A percentile compares a stretch with the other conserved stretches of the same genome.
Evolutionary conservation across 1,284 basidiomycete genomes (phyloP).

Genomic region (Boletus semigastroideus): DNA sequence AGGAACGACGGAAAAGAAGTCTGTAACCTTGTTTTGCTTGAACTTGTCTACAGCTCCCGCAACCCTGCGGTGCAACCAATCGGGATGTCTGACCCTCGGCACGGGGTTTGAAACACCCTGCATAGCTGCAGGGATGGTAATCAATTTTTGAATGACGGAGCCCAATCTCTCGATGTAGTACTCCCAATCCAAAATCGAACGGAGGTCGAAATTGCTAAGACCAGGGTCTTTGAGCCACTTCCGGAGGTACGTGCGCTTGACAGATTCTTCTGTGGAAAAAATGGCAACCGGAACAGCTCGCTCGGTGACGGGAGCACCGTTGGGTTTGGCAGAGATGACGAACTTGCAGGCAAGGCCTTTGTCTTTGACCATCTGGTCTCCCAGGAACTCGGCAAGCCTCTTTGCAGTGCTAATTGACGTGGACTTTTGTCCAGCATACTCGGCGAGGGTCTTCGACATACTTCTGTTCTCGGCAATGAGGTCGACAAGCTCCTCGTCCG

Average conservation of each 20-base stretch:
- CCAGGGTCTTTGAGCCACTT: conserved; percentile 97
- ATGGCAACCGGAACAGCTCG: conserved; percentile 98
- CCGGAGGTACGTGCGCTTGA: conserved; percentile 90
- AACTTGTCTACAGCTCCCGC: conserved; percentile 93
- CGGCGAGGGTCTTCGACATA: conserved; percentile 96
- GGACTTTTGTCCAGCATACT: conserved; percentile 96
- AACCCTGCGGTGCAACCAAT: conserved; percentile 94
- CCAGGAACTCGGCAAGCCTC: conserved; percentile 95
- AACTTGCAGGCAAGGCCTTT: conserved; percentile 99
- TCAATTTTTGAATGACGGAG: conserved; percentile 98
- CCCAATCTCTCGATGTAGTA: conserved; percentile 99
- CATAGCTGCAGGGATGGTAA: conserved; percentile 99
- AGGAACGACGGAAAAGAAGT: conserved; percentile 70
- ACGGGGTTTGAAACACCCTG: conserved; percentile 98
- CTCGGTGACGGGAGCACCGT: conserved; percentile 95
- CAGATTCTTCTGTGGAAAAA: conserved; percentile 90
- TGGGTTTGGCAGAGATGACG: conserved; percentile 94
- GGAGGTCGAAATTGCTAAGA: conserved; percentile 86
- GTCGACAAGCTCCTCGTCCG: conserved; percentile 93
- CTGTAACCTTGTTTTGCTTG: conserved; percentile 96
- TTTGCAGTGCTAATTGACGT: conserved; percentile 97
- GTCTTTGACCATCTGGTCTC: conserved; percentile 99
- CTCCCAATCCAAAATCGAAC: conserved; percentile 95
- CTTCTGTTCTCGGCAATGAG: conserved; percentile 98
- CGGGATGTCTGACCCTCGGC: conserved; percentile 93